phyloP scores from a whole-genome alignment of 139 green algal species.

The Spirogloea muscicola region DNA sequence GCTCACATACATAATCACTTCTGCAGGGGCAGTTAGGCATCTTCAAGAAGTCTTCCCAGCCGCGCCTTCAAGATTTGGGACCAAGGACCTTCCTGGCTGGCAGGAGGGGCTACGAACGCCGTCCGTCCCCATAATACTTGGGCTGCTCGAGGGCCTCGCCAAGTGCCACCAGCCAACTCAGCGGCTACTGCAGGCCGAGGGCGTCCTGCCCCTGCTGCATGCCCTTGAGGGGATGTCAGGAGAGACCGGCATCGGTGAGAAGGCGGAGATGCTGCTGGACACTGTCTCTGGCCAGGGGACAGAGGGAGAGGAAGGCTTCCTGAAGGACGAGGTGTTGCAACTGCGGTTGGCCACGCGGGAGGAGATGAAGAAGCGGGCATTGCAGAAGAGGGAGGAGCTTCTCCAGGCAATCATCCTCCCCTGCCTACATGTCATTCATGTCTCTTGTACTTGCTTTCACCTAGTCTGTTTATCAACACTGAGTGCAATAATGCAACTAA shows the following conservation, averaged over 20 bases:
- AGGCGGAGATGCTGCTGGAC: slow-evolving; percentile 59
- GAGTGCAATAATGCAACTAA: too few relatives aligned
- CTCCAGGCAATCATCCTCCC: slow-evolving; percentile 26
- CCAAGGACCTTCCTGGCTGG: slow-evolving; percentile 42
- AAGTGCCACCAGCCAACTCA: slow-evolving; percentile 38
- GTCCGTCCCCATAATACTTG: slow-evolving; percentile 47
- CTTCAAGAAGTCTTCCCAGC: slow-evolving; percentile 45
- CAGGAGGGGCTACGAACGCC: slow-evolving; percentile 38
- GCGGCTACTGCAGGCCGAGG: slow-evolving; percentile 2
- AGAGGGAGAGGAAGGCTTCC: background rate
- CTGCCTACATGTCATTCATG: background rate
- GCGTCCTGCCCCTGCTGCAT: slow-evolving; percentile 59
- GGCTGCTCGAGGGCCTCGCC: slow-evolving; percentile 51
- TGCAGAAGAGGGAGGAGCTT: slow-evolving; percentile 26
- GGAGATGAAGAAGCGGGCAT: background rate
- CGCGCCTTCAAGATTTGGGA: background rate
- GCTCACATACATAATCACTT: too few relatives aligned
- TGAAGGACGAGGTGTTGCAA: slow-evolving; percentile 3
- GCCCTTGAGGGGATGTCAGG: slow-evolving; percentile 54
- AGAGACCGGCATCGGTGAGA: slow-evolving; percentile 38
- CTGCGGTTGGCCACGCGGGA: slow-evolving; percentile 18
- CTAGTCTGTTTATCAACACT: too few relatives aligned
- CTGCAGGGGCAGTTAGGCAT: slow-evolving; percentile 45
- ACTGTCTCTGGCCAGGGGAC: slow-evolving; percentile 30
- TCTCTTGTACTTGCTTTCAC: too few relatives aligned